Evolutionary conservation across 2,329 filamentous ascomycete genomes (phyloP).

Genomic region (Aspergillus tamarii): DNA sequence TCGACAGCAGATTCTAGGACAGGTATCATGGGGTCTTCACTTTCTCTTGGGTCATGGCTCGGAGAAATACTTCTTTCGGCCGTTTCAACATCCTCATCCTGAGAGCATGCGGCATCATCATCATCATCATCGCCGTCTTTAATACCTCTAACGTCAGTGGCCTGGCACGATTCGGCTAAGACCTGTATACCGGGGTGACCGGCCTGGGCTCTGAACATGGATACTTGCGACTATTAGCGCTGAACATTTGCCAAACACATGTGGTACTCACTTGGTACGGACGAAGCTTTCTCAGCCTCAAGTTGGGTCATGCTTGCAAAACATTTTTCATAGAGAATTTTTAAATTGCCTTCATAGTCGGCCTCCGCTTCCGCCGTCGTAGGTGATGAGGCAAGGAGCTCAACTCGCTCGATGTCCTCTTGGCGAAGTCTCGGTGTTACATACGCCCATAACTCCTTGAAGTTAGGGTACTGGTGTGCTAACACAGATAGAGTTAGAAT

Average conservation of each 20-base stretch:
- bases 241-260: background rate
- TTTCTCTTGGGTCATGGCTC: background rate
- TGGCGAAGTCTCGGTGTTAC: background rate
- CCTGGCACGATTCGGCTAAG: background rate
- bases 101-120: background rate
- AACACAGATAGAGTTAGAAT: background rate
- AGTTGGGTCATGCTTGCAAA: background rate
- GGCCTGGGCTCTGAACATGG: background rate
- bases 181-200: background rate
- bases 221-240: background rate
- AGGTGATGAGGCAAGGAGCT: background rate
- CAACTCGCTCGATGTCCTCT: background rate
- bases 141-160: background rate
- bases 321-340: background rate
- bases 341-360: background rate
- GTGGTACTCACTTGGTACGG: conserved; percentile 2
- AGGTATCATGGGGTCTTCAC: conserved; percentile 45
- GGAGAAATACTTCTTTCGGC: background rate
- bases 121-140: background rate
- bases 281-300: background rate
- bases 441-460: background rate
- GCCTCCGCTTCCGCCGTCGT: background rate
- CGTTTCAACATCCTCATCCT: background rate
- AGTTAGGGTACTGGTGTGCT: conserved; percentile 1
- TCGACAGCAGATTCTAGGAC: conserved; percentile 28